Evolutionary conservation across 2,329 filamentous ascomycete genomes (phyloP).

Genomic region (Diaporthe aspalathi): DNA sequence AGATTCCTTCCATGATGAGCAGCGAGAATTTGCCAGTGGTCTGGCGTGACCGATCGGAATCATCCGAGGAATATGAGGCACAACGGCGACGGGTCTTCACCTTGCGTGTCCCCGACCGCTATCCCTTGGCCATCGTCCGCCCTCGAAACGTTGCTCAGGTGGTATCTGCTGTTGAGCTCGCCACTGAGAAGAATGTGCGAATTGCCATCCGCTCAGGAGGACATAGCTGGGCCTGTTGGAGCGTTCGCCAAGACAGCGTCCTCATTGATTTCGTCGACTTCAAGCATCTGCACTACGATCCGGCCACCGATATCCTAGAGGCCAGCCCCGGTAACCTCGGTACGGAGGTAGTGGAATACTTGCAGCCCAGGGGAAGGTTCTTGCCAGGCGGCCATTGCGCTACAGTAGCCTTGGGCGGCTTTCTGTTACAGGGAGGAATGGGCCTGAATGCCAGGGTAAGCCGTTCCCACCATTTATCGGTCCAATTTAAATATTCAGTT

Average conservation of each 20-base stretch:
- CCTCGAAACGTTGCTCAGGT: not conserved
- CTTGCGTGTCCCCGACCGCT: not conserved
- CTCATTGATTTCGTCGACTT: conserved; percentile 9
- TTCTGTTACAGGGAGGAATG: conserved; percentile 3
- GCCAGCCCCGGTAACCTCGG: not conserved
- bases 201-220: not conserved
- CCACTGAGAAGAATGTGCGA: not conserved
- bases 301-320: not conserved
- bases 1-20: not conserved
- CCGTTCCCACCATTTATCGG: fast-evolving
- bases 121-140: not conserved
- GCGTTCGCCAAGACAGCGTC: not conserved
- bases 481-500: no score
- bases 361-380: not conserved
- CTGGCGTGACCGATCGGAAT: not conserved
- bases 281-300: not conserved
- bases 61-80: conserved; percentile 6
- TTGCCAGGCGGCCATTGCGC: not conserved
- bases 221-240: conserved; percentile 14
- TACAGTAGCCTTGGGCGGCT: not conserved
- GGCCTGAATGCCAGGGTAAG: not conserved
- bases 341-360: not conserved
- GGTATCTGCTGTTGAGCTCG: not conserved
- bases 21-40: not conserved
- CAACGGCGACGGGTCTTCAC: conserved; percentile 15